Conservation (phyloP, 2,329 filamentous ascomycete genomes). For the Fusarium lyarnte region DNA sequence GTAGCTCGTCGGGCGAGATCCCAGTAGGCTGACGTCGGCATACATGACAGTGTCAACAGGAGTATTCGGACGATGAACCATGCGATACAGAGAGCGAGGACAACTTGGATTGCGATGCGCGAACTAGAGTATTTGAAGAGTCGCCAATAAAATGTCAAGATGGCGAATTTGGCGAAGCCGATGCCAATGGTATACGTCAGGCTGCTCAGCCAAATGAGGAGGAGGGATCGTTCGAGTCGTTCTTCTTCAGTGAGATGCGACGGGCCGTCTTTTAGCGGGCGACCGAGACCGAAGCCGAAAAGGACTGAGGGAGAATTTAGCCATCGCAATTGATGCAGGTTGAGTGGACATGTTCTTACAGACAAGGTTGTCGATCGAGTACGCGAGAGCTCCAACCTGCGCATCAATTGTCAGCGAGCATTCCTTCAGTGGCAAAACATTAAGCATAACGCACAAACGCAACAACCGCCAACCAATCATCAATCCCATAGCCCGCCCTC, state of each 20-base stretch:
- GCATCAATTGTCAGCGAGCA: background rate
- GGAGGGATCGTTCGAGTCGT: slow-evolving; percentile 14
- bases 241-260: slow-evolving; percentile 4
- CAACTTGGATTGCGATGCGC: slow-evolving; percentile 40
- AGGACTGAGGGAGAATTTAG: background rate
- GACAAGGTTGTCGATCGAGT: slow-evolving; percentile 14
- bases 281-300: slow-evolving; percentile 14
- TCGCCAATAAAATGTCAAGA: slow-evolving; percentile 44
- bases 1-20: slow-evolving; percentile 35
- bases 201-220: slow-evolving; percentile 40
- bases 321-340: background rate
- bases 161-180: slow-evolving; percentile 42
- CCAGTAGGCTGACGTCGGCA: slow-evolving; percentile 48
- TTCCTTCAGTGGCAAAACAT: background rate
- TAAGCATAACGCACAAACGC: slow-evolving; percentile 23
- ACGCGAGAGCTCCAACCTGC: slow-evolving; percentile 11
- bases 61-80: slow-evolving; percentile 45
- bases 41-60: slow-evolving; percentile 46
- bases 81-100: slow-evolving; percentile 22
- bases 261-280: slow-evolving; percentile 15
- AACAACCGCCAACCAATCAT: slow-evolving; percentile 32
- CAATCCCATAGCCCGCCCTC: slow-evolving; percentile 26
- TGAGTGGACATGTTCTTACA: background rate
- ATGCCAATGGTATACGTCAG: slow-evolving; percentile 40
- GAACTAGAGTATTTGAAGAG: slow-evolving; percentile 43